Conservation (phyloP, 192 early-diverging fungal species). For the Chytriomyces sp. region DNA sequence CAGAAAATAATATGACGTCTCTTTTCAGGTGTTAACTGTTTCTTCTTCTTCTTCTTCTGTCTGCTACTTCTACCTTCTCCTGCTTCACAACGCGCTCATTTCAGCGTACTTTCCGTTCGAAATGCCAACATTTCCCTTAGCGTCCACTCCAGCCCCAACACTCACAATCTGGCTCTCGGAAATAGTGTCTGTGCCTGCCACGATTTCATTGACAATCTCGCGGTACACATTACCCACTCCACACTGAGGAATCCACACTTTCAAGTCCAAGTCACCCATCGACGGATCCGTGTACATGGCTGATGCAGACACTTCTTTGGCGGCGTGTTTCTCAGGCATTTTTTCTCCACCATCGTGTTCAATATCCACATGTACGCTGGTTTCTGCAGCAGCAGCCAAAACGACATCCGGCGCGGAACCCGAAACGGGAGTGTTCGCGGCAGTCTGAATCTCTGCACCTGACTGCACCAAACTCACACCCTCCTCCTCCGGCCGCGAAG, state of each 20-base stretch:
- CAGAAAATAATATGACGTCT: no score
- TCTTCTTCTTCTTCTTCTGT: not conserved
- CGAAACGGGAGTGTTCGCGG: no score
- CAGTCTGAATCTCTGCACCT: no score
- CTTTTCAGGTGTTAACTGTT: no score
- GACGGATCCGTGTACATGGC: not conserved
- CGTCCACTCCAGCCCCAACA: not conserved
- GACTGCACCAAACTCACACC: no score
- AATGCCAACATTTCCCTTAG: not conserved
- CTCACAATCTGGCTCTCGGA: not conserved
- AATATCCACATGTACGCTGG: not conserved
- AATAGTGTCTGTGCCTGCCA: not conserved
- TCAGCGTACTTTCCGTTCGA: not conserved
- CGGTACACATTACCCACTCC: not conserved
- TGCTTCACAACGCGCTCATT: not conserved
- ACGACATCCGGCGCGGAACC: not conserved
- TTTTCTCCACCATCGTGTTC: no score
- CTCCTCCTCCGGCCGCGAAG: not conserved
- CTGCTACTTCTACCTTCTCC: not conserved
- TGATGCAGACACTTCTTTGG: not conserved
- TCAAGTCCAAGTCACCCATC: not conserved
- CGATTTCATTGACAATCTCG: not conserved
- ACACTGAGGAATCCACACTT: not conserved
- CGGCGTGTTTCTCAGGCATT: no score
- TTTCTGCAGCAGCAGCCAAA: not conserved